Base-by-base conservation (phyloP, 2,329 filamentous ascomycete species). In the Arthroderma sp. region DNA sequence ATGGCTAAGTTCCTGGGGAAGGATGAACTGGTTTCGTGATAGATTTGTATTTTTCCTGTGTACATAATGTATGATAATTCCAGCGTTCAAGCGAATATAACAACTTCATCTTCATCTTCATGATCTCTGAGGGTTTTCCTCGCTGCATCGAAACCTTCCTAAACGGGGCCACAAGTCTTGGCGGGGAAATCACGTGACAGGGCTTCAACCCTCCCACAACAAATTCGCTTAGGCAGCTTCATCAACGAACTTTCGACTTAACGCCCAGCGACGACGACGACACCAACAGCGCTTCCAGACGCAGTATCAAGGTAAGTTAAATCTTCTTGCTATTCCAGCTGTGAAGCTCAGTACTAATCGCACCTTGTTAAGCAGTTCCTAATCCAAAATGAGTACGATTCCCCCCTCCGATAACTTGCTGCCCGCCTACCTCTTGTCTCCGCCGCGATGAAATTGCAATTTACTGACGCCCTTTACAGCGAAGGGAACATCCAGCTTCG, bases 1-100 rank as follows among this genome's bases (percentile, higher is more conserved):
- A 94, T 94, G 88, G 84, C 86, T 1, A 80, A 78, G 4, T 77
- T 86, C 54, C 62, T 93, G 38, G 83, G 83, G 27, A 83, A 78
- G 59, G 83, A 87, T 58, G 78, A 84, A 54, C 60, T 83, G 51
- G 45, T 49, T 34, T 44, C 32, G 36, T 52, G 40, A 44, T 34
- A 7, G n/a, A 11, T 30, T 8, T 11, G 29, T 27, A 10, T 10
- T 6, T 15, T 37, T 1, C 30, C 30, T 22, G 15, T 22, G 15
- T 22, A 22, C 15, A 22, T 22, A 22, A 22, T 22, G 15, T 22
- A 22, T 22, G 15, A 39, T 44, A 44, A 22, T 44, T n/a, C 11
- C 9, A 39, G 41, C 41, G 33, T 43, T 43, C 7, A 6, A 43
- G 41, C 41, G 33, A 43, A 43, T 43, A 8, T 30, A 34, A 34